Base-by-base conservation (phyloP, 164 flowering plant species). In the Sedum album region DNA sequence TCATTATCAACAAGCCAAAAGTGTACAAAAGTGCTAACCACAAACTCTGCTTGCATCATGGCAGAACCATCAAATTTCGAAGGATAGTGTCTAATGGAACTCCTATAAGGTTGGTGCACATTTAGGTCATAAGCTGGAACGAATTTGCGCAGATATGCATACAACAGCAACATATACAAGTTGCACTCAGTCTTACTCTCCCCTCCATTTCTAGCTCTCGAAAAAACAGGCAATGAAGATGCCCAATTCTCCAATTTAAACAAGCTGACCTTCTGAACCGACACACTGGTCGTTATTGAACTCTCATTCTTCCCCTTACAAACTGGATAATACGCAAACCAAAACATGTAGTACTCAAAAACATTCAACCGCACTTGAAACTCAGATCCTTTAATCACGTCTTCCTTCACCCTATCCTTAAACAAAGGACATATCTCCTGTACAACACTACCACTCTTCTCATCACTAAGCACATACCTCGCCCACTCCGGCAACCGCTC, bases 321-420 rank as follows among this genome's bases (percentile, higher is more conserved):
- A 72, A 92, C 85, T 28, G 95, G 95, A 69, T 84, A 92, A 75
- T 90, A 92, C 13, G 91, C 93, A 75, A 90, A 92, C 96, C 98
- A 92, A 48, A 92, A 90, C 81, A 90, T 70, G 68, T 79, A 92
- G 72, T 90, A 92, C 72, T 90, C 93, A 63, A 92, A 87, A 60
- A 92, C 88, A 76, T 88, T 87, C 82, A 92, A 76, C 36, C 83
- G 86, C 67, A 89, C 73, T 71, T 87, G 90, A 69, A 63, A 74
- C 15, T 66, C 68, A 1, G 75, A 69, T 14, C 88, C 82, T 61
- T 85, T 80, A 31, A 69, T 23, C 2, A 75, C 25, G 55, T 82
- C 91, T 66, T 79, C 85, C 73, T 73, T 80, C 28, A 87, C 57
- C 75, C 82, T 83, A 69, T 73, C 80, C 71, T 65, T 83, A 46